A percentile compares a stretch with the other conserved stretches of the same genome.
These are phyloP conservation scores for Physcia stellaris DNA, from an alignment of 495 filamentous ascomycete species.

Conservation along the genomic window DNA sequence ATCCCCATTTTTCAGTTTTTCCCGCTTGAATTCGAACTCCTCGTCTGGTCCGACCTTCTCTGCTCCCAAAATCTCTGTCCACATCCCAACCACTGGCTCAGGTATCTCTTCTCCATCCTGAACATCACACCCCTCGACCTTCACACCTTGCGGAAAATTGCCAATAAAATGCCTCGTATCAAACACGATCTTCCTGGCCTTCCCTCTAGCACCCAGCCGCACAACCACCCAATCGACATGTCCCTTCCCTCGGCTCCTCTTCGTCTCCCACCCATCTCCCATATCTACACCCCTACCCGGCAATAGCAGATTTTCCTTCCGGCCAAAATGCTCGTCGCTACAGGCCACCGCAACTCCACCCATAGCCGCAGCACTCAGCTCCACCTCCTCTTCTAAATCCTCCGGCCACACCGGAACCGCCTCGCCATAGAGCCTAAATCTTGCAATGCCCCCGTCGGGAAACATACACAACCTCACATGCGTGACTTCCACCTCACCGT, in stretches of 20 bases:
- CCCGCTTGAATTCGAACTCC: conserved; percentile 57
- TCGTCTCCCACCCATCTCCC: conserved; percentile 93
- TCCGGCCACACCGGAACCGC: conserved; percentile 59
- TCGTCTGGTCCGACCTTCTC: conserved; percentile 66
- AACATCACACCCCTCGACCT: conserved; percentile 45
- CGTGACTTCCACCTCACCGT: conserved; percentile 47
- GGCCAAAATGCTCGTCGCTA: conserved; percentile 80
- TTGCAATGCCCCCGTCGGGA: conserved; percentile 85
- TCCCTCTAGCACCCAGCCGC: conserved; percentile 56
- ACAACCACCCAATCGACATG: conserved; percentile 84
- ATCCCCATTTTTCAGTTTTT: conserved; percentile 25
- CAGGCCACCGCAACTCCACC: conserved; percentile 64
- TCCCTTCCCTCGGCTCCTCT: conserved; percentile 55
- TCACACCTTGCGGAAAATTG: conserved; percentile 72
- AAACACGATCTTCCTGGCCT: conserved; percentile 57
- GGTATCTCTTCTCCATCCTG: conserved; percentile 44
- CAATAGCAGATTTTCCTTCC: conserved; percentile 67
- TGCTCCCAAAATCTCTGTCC: conserved; percentile 53
- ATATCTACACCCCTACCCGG: conserved; percentile 82
- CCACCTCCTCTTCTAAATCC: conserved; percentile 49
- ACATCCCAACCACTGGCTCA: conserved; percentile 45
- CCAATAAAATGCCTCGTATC: conserved; percentile 86
- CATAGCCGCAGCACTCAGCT: conserved; percentile 70
- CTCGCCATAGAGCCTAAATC: conserved; percentile 69
- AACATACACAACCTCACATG: conserved; percentile 84